Evolutionary conservation across 179 eudicot genomes (phyloP).

Genomic region (Silene vulgaris): DNA sequence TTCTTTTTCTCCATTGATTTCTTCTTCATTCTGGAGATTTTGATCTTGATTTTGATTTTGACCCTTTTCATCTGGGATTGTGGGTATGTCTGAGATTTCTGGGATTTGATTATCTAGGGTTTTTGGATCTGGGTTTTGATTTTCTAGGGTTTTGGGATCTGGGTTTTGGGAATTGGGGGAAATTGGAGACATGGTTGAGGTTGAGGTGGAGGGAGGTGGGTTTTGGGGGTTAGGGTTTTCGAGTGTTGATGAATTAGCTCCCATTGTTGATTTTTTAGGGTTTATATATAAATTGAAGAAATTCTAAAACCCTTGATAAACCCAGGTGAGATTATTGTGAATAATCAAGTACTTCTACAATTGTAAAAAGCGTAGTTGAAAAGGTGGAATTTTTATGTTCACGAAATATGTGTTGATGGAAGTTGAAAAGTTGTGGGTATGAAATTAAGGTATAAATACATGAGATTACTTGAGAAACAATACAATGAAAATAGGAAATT

Average conservation of each 20-base stretch:
- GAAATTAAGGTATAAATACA: not conserved
- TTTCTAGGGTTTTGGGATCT: constrained; percentile 32
- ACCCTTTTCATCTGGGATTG: constrained; percentile 24
- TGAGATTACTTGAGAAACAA: not conserved
- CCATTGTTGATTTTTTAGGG: constrained; percentile 21
- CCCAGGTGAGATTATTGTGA: constrained; percentile 12
- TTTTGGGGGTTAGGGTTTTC: constrained; percentile 18
- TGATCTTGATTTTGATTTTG: not conserved
- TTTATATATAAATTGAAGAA: not conserved
- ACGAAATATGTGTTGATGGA: not conserved
- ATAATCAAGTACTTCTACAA: not conserved
- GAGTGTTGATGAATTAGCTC: constrained; percentile 22
- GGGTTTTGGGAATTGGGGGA: constrained; percentile 19
- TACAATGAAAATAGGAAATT: not conserved
- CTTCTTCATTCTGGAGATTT: constrained; percentile 7
- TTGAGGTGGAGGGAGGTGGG: constrained; percentile 24
- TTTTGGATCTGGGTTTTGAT: constrained; percentile 33
- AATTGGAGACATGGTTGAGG: constrained; percentile 9
- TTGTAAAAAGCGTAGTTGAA: not conserved
- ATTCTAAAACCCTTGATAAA: constrained; percentile 29
- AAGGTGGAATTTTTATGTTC: not conserved
- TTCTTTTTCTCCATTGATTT: constrained; percentile 13
- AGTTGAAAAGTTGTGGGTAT: not conserved
- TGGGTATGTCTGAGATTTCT: constrained; percentile 23
- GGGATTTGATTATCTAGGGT: constrained; percentile 22